Percentiles rank a stretch among this genome's conserved stretches.
Conservation (phyloP, 805 yeast genomes). For the Lipomyces starkeyi region DNA sequence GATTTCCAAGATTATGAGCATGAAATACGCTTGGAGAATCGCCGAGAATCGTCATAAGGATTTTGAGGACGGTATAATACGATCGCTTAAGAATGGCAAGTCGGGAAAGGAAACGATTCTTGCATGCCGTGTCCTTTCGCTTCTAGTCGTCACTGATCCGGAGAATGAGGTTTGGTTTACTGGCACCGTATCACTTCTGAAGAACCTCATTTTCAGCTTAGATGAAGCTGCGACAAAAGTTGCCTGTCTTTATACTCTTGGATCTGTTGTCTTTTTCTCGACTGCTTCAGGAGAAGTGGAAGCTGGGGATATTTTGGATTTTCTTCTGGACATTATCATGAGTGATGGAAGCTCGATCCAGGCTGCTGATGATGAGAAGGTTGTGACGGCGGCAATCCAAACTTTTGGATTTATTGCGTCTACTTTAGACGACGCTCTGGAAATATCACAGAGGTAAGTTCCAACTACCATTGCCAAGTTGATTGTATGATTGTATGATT, state of each 20-base stretch:
- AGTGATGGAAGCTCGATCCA: conserved; percentile 37
- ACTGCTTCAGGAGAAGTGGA: conserved; percentile 19
- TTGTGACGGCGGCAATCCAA: conserved; percentile 35
- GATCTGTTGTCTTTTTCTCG: conserved; percentile 29
- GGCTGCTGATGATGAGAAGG: conserved; percentile 37
- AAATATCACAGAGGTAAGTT: conserved; percentile 24
- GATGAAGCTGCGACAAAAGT: conserved; percentile 22
- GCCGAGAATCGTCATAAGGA: conserved; percentile 30
- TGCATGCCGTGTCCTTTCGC: conserved; percentile 25
- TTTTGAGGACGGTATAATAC: conserved; percentile 25
- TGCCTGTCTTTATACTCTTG: conserved; percentile 28
- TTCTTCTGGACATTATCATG: conserved; percentile 30
- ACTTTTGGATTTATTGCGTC: conserved; percentile 35
- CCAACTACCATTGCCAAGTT: neutral
- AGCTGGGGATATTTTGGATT: conserved; percentile 18
- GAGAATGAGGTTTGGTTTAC: conserved; percentile 23
- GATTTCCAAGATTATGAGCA: conserved; percentile 26
- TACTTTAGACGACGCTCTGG: conserved; percentile 24
- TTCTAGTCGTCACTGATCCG: conserved; percentile 34
- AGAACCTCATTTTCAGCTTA: conserved; percentile 10
- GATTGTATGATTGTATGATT: neutral
- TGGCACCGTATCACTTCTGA: conserved; percentile 12
- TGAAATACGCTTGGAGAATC: conserved; percentile 33
- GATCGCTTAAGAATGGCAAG: conserved; percentile 23
- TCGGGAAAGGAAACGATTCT: conserved; percentile 25